These are phyloP conservation scores for Mediolabrus comicus DNA, from an alignment of 108 stramenopile species.

Conservation along the genomic window DNA sequence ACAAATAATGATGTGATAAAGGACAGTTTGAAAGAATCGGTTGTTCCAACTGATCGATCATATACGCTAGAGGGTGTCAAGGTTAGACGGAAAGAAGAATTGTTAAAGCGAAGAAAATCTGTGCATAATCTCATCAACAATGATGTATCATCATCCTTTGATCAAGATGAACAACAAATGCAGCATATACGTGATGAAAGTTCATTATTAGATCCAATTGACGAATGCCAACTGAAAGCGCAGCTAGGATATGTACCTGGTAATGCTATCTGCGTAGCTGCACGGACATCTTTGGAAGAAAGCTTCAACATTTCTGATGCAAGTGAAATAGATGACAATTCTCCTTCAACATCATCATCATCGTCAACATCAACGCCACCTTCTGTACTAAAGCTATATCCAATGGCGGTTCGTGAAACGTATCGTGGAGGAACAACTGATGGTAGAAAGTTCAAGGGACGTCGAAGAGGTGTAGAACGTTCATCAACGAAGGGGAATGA, in stretches of 20 bases:
- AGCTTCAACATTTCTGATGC: background rate
- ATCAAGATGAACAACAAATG: background rate
- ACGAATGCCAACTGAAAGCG: conserved; percentile 40
- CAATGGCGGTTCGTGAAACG: conserved; percentile 65
- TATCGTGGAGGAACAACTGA: conserved; percentile 57
- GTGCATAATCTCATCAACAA: background rate
- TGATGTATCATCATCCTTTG: background rate
- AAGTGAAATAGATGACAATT: background rate
- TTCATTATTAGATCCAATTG: conserved; percentile 27
- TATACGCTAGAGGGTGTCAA: conserved; percentile 20
- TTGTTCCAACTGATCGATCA: conserved; percentile 20
- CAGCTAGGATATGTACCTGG: conserved; percentile 84
- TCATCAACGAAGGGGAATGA: background rate
- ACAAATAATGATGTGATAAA: background rate
- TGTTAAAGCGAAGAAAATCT: background rate
- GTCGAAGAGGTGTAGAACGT: conserved; percentile 37
- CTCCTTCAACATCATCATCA: background rate
- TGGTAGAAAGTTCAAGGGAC: conserved; percentile 56
- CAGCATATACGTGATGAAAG: background rate
- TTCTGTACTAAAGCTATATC: conserved; percentile 74
- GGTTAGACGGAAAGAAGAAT: conserved; percentile 6
- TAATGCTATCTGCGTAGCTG: conserved; percentile 65
- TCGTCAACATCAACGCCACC: conserved; percentile 25
- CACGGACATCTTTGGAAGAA: conserved; percentile 32
- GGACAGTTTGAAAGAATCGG: background rate